phyloP scores from a whole-genome alignment of 345 rosid genomes.

The Erodium maritimum region DNA sequence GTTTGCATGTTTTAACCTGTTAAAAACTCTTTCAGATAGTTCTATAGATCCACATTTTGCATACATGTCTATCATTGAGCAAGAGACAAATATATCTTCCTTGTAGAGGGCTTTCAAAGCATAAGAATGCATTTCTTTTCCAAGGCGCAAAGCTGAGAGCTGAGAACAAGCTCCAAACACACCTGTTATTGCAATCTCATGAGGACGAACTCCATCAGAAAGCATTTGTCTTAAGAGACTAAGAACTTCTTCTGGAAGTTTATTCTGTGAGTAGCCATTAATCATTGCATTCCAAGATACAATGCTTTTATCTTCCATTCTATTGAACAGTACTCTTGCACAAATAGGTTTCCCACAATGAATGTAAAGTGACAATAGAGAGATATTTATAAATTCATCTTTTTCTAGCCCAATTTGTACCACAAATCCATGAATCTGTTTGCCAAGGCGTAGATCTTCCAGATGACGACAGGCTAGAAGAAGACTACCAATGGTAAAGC shows the following conservation, averaged over 20 bases:
- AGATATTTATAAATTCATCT: constrained; percentile 31
- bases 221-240: constrained; percentile 35
- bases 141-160: constrained; percentile 41
- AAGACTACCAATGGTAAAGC: constrained; percentile 41
- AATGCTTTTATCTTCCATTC: constrained; percentile 29
- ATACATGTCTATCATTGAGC: constrained; percentile 57
- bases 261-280: constrained; percentile 43
- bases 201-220: constrained; percentile 27
- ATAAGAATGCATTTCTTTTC: constrained; percentile 51
- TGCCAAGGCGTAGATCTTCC: constrained; percentile 29
- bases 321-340: constrained; percentile 36
- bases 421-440: constrained; percentile 42
- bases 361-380: constrained; percentile 47
- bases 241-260: constrained; percentile 37
- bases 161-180: constrained; percentile 46
- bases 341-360: constrained; percentile 29
- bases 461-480: constrained; percentile 42
- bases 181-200: constrained; percentile 27
- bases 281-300: constrained; percentile 60
- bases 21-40: constrained; percentile 30
- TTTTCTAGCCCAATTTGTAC: constrained; percentile 32
- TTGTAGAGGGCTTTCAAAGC: constrained; percentile 24
- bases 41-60: constrained; percentile 47
- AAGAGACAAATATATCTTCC: constrained; percentile 28
- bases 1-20: constrained; percentile 23